Evolutionary conservation across 164 flowering plant genomes (phyloP), one percentile per base, ranked within the genome.

Genomic region (Nelumbo lutea): DNA sequence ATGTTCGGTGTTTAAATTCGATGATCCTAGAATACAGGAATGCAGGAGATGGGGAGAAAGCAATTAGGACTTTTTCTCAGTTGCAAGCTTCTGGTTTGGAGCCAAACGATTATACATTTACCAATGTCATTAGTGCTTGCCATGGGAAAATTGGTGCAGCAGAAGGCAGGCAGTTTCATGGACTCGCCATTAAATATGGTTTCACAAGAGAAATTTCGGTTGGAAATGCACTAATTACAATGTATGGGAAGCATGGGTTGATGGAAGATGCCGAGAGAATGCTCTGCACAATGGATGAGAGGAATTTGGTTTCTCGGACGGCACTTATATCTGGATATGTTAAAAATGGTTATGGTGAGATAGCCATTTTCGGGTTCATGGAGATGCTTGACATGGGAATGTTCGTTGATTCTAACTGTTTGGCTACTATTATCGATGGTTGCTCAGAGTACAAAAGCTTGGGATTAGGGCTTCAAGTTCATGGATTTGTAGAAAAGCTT

Each of bases 251-350:
- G 15, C 53, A 75, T 55, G 78, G 81, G 44, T 42, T 71, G 78
- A 70, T 73, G 60, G 76, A 75, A 66, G 83, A 78, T 42, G 70
- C 77, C 9, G 79, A 80, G 72, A 75, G 45, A 60, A 67, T 73
- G 66, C 71, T 78, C 72, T 4, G 3, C 52, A n/a, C 48, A 43
- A 72, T 78, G 76, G 52, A 11, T 72, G 68, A 74, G 38, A 73
- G 64, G 74, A 72, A 77, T 65, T 72, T 79, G 75, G 66, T 79
- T 48, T 74, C 82, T 53, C 77, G 82, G 82, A 76, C 84, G 58
- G 79, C 84, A 43, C 70, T 81, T 67, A n/a, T 81, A 44, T 78
- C 84, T 1, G 77, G 51, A 0, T 77, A 77, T 75, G 77, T 71
- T 62, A 75, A 70, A 63, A 77, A 66, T 65, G 70, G 70, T 9